Conservation (phyloP, 2,329 filamentous ascomycete species). For the Fusarium anguioides region DNA sequence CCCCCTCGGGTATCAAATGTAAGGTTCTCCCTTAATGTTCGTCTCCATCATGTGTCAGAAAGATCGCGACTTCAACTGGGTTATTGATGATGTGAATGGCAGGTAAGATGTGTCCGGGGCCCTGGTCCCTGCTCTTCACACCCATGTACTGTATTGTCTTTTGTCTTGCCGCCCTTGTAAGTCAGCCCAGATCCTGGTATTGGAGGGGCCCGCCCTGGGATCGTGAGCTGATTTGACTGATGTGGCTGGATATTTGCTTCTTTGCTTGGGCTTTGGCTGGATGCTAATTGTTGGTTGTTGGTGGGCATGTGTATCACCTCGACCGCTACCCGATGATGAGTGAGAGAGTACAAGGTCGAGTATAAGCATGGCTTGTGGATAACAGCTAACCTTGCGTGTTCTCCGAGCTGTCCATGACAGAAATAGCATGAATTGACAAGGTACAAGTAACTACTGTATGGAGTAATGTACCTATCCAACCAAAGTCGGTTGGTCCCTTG, state of each 20-base stretch:
- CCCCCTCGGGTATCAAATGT: constrained; percentile 6
- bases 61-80: constrained; percentile 1
- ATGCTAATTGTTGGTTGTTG: constrained; percentile 25
- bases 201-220: constrained; percentile 23
- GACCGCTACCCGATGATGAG: constrained; percentile 1
- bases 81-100: constrained; percentile 6
- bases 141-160: constrained; percentile 22
- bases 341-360: not conserved
- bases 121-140: constrained; percentile 24
- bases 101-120: constrained; percentile 16
- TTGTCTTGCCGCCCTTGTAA: constrained; percentile 38
- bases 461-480: not conserved
- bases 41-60: constrained; percentile 21
- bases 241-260: constrained; percentile 27
- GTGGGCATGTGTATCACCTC: constrained; percentile 3
- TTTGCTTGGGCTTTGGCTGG: constrained; percentile 24
- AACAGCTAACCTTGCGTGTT: not conserved
- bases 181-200: constrained; percentile 30
- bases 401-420: not conserved
- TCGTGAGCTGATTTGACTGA: constrained; percentile 39
- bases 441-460: too few species aligned
- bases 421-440: not conserved
- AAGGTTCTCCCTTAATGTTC: too few species aligned
- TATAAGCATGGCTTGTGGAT: not conserved
- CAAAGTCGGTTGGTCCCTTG: constrained; percentile 10